phyloP scores from a whole-genome alignment of 2,329 filamentous ascomycete species.

The Beauveria sp. region DNA sequence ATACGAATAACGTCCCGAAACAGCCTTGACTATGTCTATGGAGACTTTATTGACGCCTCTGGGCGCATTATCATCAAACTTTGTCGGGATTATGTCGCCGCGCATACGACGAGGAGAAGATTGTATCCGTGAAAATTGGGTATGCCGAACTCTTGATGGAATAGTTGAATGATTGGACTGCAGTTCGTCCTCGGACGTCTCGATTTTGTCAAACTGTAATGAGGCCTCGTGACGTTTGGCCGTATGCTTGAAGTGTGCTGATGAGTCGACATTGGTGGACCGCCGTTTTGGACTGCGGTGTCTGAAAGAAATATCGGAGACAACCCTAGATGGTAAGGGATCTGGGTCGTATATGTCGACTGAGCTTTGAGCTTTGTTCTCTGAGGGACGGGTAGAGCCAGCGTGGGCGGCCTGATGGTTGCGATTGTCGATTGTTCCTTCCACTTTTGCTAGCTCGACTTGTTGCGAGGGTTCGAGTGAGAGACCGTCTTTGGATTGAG shows the following conservation, averaged over 20 bases:
- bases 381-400: not conserved
- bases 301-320: not conserved
- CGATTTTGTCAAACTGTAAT: not conserved
- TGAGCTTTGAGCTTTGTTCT: not conserved
- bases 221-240: not conserved
- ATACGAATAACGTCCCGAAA: not conserved
- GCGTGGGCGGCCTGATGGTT: not conserved
- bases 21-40: constrained; percentile 1
- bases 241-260: not conserved
- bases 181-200: constrained; percentile 11
- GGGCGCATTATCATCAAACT: not conserved
- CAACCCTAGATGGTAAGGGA: not conserved
- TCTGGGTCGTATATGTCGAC: not conserved
- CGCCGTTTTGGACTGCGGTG: not conserved
- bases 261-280: not conserved
- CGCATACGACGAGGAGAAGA: constrained; percentile 1
- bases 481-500: not conserved
- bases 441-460: not conserved
- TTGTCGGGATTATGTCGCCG: not conserved
- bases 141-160: not conserved
- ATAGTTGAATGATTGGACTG: not conserved
- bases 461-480: not conserved
- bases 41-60: not conserved
- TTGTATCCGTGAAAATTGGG: constrained; percentile 5
- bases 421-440: not conserved